phyloP scores from a whole-genome alignment of 2,329 filamentous ascomycete genomes.

The Aspergillus ustus region DNA sequence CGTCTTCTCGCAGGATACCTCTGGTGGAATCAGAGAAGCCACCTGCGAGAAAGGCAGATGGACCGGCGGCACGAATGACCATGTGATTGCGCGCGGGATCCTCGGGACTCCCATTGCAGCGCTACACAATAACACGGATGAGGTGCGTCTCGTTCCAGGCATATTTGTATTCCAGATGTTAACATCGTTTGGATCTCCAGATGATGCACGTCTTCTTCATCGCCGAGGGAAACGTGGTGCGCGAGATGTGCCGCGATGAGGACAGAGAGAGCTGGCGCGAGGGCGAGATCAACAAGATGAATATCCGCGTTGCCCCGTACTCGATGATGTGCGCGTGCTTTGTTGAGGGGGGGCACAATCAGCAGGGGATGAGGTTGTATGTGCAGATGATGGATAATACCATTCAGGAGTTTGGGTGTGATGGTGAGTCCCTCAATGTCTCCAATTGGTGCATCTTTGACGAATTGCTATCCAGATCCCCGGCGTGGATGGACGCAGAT shows the following conservation, averaged over 20 bases:
- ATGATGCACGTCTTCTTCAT: neutral
- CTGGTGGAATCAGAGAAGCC: neutral
- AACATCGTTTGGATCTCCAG: neutral
- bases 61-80: neutral
- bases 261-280: neutral
- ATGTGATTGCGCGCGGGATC: neutral
- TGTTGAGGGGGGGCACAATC: neutral
- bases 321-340: neutral
- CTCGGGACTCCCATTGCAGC: neutral
- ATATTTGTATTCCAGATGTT: neutral
- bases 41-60: neutral
- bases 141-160: neutral
- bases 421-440: neutral
- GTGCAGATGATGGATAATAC: neutral
- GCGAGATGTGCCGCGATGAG: neutral
- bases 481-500: neutral
- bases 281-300: neutral
- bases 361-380: neutral
- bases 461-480: neutral
- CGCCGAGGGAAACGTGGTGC: neutral
- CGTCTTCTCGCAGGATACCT: conserved; percentile 3
- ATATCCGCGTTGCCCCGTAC: neutral
- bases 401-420: neutral
- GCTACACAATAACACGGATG: neutral
- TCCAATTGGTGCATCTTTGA: neutral